Percentiles rank a stretch among this genome's conserved stretches.
phyloP scores from a whole-genome alignment of 1,284 basidiomycete species.

The Puccinia brachypodii region DNA sequence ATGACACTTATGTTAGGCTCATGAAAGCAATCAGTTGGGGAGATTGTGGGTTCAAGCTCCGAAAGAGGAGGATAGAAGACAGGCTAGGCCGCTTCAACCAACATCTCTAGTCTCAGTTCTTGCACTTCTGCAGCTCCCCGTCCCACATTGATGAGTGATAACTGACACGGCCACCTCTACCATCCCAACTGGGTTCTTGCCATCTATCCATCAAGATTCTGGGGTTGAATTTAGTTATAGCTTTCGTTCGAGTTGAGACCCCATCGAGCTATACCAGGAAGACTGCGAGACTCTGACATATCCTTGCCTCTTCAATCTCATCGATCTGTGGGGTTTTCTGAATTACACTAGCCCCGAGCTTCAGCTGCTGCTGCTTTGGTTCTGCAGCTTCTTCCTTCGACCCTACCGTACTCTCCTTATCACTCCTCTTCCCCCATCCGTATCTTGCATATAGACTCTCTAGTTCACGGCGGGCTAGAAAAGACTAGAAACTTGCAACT shows the following conservation, averaged over 20 bases:
- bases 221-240: neutral
- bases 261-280: neutral
- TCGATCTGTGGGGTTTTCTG: neutral
- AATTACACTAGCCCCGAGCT: neutral
- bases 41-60: slow-evolving; percentile 14
- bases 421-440: slow-evolving; percentile 11
- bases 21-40: neutral
- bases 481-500: slow-evolving; percentile 11
- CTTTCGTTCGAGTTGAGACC: neutral
- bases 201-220: neutral
- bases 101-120: neutral
- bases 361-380: slow-evolving; percentile 1
- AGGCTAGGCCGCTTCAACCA: slow-evolving; percentile 4
- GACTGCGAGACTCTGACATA: too few species aligned
- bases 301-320: neutral
- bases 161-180: neutral
- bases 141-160: neutral
- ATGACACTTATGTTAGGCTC: neutral
- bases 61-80: slow-evolving; percentile 14
- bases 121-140: neutral
- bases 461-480: slow-evolving; percentile 4
- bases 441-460: neutral
- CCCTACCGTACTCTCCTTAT: neutral
- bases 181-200: neutral
- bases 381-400: neutral